Evolutionary conservation across 140 eudicot genomes (phyloP), one percentile per base, ranked within the genome.

Genomic region (Oenanthe javanica): DNA sequence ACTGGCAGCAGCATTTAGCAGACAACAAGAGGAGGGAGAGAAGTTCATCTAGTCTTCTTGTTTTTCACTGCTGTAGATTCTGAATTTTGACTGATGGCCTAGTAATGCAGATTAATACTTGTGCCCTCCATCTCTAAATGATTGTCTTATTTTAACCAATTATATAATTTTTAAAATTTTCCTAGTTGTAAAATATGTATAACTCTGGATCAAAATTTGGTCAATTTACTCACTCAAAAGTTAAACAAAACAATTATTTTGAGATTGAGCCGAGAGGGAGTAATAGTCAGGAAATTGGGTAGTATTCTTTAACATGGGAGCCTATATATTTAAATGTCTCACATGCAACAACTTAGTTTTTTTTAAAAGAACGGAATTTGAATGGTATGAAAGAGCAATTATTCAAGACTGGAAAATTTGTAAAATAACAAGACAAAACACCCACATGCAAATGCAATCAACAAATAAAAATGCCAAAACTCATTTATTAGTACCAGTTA

Each of bases 391-490:
- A 19, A 40, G 48, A 72, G 13, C 76, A 72, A 73, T 42, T 15
- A 74, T 75, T 75, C 23, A 14, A 49, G n/a, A n/a, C 9, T 14
- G 21, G 23, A n/a, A 75, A 12, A 67, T 11, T 2, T 67, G 21
- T 31, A 36, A 67, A 14, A 48, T 9, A 74, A 74, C 55, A 46
- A 46, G 57, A 74, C 40, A 36, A 73, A 73, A 21, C 77, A 75
- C 31, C 49, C 79, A 75, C 79, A 49, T 75, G 79, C 64, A 55
- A 55, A 55, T 55, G 64, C 78, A 74, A 10, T n/a, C 54, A 74
- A 27, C 78, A 46, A 74, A 74, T 46, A 14, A 21, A 43, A 45
- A n/a, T 63, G 79, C 61, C 64, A 49, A 49, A n/a, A n/a, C 40
- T 48, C 45, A 49, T 75, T 23, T 48, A 75, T 25, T 75, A n/a